Base-by-base conservation (phyloP, 352 stramenopile species). In the Saprolegnia parasitica region DNA sequence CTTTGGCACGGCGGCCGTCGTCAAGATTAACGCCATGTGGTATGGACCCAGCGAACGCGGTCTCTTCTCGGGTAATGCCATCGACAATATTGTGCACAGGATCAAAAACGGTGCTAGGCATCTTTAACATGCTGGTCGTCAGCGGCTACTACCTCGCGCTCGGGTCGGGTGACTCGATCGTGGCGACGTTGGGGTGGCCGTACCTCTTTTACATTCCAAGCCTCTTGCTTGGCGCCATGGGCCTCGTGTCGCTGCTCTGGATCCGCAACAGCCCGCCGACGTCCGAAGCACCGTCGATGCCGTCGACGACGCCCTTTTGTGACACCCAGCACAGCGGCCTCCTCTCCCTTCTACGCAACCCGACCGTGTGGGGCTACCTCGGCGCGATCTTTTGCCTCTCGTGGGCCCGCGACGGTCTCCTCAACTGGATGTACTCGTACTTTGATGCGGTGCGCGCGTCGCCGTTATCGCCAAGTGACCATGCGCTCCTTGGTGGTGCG, bases 91-190 rank as follows among this genome's bases (percentile, higher is more conserved):
- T 45, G 16, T 56, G 49, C 20, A 15, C 20, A 29, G 10, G 16
- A 21, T n/a, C n/a, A n/a, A n/a, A n/a, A n/a, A n/a, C 10, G 26
- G 13, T 13, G 4, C 29, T 63, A 65, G 56, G 81, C 2, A 77
- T 91, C 0, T 91, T 89, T 73, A 91, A 91, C 75, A 81, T 86
- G 66, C 85, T 91, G 76, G 78, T 91, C 56, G 89, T 79, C 16
- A 91, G 79, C 50, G 83, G 83, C 15, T 91, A 89, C 73, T 91
- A 84, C 56, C 64, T 91, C 20, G 88, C 81, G 29, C 71, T 91
- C 26, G 83, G 83, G 10, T 80, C 81, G 0, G 81, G 81, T 8
- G 80, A 77, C 71, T 82, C 62, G 26, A 89, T 89, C 61, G 84
- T 89, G 29, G 71, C 80, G 40, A 77, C 70, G 4, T 42, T 89